Evolutionary conservation across 2,329 filamentous ascomycete genomes (phyloP), one percentile per base, ranked within the genome.

Genomic region (Rhexocercosporidium sp.): DNA sequence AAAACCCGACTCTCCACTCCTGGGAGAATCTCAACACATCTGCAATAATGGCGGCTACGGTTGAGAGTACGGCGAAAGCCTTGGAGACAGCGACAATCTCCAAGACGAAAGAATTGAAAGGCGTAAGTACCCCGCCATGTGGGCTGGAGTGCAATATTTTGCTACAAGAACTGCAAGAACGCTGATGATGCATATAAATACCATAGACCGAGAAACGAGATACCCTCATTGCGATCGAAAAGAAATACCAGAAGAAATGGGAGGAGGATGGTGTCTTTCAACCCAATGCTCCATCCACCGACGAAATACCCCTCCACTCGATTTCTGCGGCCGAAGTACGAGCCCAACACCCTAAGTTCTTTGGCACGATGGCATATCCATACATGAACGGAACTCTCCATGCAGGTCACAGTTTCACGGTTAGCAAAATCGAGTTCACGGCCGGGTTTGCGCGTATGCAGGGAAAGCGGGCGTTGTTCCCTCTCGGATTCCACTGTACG

Each of bases 401-500:
- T 77, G 93, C 92, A 37, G 96, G 96, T 25, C 96, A 99, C 83
- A 91, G 89, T 74, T 98, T 99, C 80, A 96, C 94, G 25, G 89
- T 92, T 69, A 92, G 88, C 77, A 99, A 99, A 81, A 89, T 97
- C 74, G 96, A 99, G 81, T 99, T 98, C 79, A 90, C 90, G 66
- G 88, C 91, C 27, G 93, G 95, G 51, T 94, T 93, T 77, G 90
- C 92, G 56, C 87, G 95, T 65, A 96, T 98, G 93, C 88, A 94
- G 79, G 96, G 96, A 76, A 95, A 95, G 84, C 86, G 91, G 62
- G 86, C 90, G 66, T 84, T 98, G 62, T 97, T 96, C 79, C 96
- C 96, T 66, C 90, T 96, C 77, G 96, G 95, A 37, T 99, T 94
- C 83, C 96, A 99, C 84, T 93, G 92, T 82, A 98, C 95, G 0